A percentile compares a stretch with the other conserved stretches of the same genome.
These are phyloP conservation scores for Hepatocystis sp. DNA, from an alignment of 169 alveolate genomes.

Conservation along the genomic window DNA sequence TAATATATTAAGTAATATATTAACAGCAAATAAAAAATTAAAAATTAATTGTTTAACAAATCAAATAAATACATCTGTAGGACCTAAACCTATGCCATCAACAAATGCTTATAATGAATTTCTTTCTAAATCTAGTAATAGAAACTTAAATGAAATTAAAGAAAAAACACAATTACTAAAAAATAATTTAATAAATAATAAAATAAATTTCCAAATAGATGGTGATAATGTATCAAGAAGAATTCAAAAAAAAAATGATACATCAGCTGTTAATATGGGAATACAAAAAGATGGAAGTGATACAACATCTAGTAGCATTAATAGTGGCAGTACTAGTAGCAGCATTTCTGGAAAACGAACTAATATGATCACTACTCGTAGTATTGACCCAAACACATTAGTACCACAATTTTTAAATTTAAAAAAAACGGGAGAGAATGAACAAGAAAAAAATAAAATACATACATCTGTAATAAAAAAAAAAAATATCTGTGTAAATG, in stretches of 20 bases:
- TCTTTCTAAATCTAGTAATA: constrained; percentile 5
- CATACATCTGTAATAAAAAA: constrained; percentile 30
- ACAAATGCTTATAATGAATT: constrained; percentile 47
- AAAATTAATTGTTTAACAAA: constrained; percentile 16
- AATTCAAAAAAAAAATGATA: constrained; percentile 2
- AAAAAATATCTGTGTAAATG: constrained; percentile 62
- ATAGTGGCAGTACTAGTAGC: too few relatives aligned
- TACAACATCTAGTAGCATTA: too few relatives aligned
- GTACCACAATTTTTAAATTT: too few relatives aligned
- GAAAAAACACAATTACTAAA: neutral
- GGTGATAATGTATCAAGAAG: constrained; percentile 19
- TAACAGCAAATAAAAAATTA: constrained; percentile 32
- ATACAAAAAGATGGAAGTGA: too few relatives aligned
- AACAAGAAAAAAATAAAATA: neutral
- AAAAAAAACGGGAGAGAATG: neutral
- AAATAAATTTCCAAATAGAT: constrained; percentile 7
- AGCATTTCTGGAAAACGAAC: too few relatives aligned
- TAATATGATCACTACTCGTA: too few relatives aligned
- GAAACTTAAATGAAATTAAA: neutral
- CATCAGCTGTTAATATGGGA: too few relatives aligned
- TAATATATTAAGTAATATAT: constrained; percentile 17
- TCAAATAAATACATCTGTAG: too few relatives aligned
- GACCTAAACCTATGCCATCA: neutral
- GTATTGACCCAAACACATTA: too few relatives aligned
- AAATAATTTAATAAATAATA: constrained; percentile 4